A percentile compares a stretch with the other conserved stretches of the same genome.
These are phyloP conservation scores for Claviceps fusiformis DNA, from an alignment of 2,329 filamentous ascomycete genomes.

Conservation along the genomic window DNA sequence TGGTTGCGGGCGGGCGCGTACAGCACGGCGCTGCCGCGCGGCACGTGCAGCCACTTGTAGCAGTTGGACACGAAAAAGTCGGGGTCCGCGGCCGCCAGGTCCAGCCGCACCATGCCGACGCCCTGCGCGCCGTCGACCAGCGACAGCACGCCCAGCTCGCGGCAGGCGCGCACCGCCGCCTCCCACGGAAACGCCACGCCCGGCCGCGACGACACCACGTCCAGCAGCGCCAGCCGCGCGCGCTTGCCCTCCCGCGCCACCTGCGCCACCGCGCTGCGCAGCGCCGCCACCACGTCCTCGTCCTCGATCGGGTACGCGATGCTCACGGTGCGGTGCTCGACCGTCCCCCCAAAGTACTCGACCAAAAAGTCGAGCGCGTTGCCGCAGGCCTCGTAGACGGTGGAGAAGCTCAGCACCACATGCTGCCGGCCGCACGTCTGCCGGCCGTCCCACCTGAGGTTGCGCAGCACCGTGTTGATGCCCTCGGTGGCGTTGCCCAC, in stretches of 20 bases:
- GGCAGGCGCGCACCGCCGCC: conserved; percentile 48
- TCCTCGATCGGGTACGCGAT: conserved; percentile 60
- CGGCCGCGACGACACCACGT: conserved; percentile 66
- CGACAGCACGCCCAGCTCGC: conserved; percentile 53
- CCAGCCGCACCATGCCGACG: conserved; percentile 62
- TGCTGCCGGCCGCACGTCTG: conserved; percentile 38
- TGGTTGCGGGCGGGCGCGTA: conserved; percentile 71
- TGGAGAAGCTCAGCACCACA: conserved; percentile 65
- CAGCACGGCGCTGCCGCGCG: conserved; percentile 67
- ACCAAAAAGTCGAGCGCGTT: conserved; percentile 57
- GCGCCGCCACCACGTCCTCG: conserved; percentile 46
- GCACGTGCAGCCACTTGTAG: conserved; percentile 81
- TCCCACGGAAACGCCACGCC: conserved; percentile 73
- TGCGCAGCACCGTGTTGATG: conserved; percentile 68
- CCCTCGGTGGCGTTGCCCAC: conserved; percentile 70
- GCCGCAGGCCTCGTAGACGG: conserved; percentile 65
- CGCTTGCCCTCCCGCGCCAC: conserved; percentile 43
- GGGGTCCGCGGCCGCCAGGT: conserved; percentile 52
- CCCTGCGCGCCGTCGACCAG: conserved; percentile 77
- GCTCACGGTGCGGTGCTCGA: conserved; percentile 39
- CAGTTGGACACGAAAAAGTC: conserved; percentile 84
- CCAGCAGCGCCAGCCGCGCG: conserved; percentile 55
- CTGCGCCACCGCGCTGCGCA: conserved; percentile 42
- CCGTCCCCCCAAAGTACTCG: conserved; percentile 43
- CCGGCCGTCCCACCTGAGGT: conserved; percentile 55